Base-by-base conservation (phyloP, 225 moss, liverwort and hornwort species). In the Sphagnum tenellum region DNA sequence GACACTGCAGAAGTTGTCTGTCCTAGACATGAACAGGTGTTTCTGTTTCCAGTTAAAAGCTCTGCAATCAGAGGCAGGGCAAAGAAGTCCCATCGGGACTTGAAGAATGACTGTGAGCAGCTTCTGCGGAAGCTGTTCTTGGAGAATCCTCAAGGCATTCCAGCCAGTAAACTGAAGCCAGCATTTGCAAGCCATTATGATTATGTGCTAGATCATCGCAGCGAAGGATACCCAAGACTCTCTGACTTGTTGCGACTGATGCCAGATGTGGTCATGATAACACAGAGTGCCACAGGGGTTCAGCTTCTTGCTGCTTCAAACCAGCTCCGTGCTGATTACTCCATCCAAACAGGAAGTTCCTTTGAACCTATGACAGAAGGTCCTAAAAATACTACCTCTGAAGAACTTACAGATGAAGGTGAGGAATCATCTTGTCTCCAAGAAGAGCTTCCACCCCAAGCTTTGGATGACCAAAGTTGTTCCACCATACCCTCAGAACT, bases 161-260 rank as follows among this genome's bases (percentile, higher is more conserved):
- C 70, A 59, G 79, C 72, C 9, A 46, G 4, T 48, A 70, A 53
- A 64, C 53, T 80, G 49, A 80, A 80, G 55, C 76, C 79, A 3
- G 46, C 75, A n/a, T 76, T 80, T 10, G 47, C 45, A 0, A 73
- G 62, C 54, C 64, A 69, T 45, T 80, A 61, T 62, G 64, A 55
- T 12, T 80, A 80, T 48, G 66, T 72, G 6, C 45, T 80, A 50
- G 79, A 80, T 63, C 79, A 80, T 64, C 75, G 70, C 56, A 49
- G 69, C 70, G 63, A 64, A 56, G 79, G 79, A 45, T 80, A 63
- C 66, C 57, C 50, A 53, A 69, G n/a, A 58, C 59, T 80, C 72
- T 80, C 79, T 13, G 79, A 80, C 47, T 44, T 80, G 3, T 66
- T 80, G 5, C 72, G 76, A 13, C 66, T 80, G 7, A 80, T 80